Conservation (phyloP, 192 early-diverging fungal genomes). For the Coemansia sp. region DNA sequence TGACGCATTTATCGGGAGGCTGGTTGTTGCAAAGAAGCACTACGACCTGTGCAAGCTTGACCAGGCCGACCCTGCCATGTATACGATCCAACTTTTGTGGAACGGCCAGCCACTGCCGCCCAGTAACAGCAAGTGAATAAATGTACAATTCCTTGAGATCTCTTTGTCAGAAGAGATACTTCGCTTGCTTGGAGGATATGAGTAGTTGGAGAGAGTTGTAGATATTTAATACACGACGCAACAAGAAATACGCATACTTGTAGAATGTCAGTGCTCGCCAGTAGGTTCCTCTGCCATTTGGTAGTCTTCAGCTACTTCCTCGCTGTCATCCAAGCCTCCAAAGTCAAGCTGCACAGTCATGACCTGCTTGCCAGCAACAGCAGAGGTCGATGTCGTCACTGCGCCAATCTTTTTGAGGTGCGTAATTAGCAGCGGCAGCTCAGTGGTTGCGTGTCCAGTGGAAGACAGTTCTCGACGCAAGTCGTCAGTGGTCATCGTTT, state of each 20-base stretch:
- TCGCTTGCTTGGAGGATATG: not conserved
- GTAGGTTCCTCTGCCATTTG: conserved; percentile 9
- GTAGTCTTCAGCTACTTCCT: conserved; percentile 9
- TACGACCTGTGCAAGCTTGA: conserved; percentile 36
- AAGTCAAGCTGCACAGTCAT: conserved; percentile 52
- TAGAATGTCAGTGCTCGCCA: not conserved
- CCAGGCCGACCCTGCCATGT: conserved; percentile 34
- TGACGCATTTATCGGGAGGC: conserved; percentile 36
- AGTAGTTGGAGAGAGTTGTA: not conserved
- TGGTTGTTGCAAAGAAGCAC: conserved; percentile 48
- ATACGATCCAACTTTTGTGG: conserved; percentile 51
- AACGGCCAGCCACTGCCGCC: conserved; percentile 35
- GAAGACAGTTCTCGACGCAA: conserved; percentile 42
- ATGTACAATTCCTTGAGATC: not conserved
- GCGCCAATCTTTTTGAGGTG: conserved; percentile 45
- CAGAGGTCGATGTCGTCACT: conserved; percentile 30
- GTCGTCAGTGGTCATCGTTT: conserved; percentile 48
- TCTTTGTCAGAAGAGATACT: not conserved
- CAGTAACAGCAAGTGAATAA: not conserved
- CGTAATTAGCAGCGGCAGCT: conserved; percentile 43
- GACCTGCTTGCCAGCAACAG: conserved; percentile 38
- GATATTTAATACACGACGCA: not conserved
- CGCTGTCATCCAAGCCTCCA: conserved; percentile 27
- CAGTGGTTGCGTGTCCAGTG: conserved; percentile 36
- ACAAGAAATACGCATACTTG: not conserved